phyloP scores from a whole-genome alignment of 139 green algal species.

The Coccomyxa sp. region DNA sequence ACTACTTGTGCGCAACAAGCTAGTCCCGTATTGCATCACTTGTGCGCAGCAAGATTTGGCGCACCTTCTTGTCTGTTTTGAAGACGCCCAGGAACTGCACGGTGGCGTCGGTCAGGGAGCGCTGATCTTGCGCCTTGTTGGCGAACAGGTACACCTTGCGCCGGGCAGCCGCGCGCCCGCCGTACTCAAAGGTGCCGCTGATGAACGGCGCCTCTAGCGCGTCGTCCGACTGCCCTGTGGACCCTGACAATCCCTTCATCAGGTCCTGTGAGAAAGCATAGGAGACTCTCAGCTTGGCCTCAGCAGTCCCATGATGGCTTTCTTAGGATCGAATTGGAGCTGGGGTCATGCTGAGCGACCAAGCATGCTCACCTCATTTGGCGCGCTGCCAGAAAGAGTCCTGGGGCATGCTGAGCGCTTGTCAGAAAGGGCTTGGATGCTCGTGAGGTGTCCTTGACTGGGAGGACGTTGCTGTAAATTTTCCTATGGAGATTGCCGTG shows the following conservation, averaged over 20 bases:
- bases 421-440: too few species aligned
- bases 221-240: not conserved
- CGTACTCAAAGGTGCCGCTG: conserved; percentile 33
- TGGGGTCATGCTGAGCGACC: too few species aligned
- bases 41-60: not conserved
- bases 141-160: conserved; percentile 11
- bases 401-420: not conserved
- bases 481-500: too few species aligned
- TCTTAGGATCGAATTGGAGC: too few species aligned
- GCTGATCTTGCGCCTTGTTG: conserved; percentile 11
- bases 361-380: not conserved
- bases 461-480: too few species aligned
- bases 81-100: conserved; percentile 12
- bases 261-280: not conserved
- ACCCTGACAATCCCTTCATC: not conserved
- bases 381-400: not conserved
- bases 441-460: too few species aligned
- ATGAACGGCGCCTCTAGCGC: conserved; percentile 18
- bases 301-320: too few species aligned
- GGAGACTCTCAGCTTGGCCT: not conserved
- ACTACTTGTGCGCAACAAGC: too few species aligned
- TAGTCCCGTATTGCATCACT: too few species aligned
- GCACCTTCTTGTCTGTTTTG: conserved; percentile 7
- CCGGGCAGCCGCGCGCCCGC: conserved; percentile 16
- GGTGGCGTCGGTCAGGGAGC: not conserved